These are phyloP conservation scores for Nicotiana paniculata DNA, from an alignment of 257 asterid genomes.

Conservation along the genomic window DNA sequence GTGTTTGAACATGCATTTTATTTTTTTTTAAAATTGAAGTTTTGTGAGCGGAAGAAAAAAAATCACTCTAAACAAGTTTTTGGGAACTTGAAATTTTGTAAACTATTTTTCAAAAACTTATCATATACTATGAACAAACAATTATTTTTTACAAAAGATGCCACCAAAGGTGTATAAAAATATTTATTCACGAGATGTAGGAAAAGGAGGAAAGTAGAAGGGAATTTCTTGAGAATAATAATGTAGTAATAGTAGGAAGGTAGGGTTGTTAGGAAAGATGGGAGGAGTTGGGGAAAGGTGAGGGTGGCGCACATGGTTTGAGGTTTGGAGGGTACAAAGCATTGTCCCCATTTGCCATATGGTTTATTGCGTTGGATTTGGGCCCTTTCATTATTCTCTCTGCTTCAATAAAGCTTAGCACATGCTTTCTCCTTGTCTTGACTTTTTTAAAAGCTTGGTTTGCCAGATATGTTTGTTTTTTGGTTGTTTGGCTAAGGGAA, in stretches of 20 bases:
- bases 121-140: no score
- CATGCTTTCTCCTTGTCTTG: conserved; percentile 8
- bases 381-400: background rate
- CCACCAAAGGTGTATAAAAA: background rate
- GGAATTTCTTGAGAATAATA: background rate
- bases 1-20: no score
- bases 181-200: background rate
- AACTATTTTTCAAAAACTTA: no score
- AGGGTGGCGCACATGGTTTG: conserved; percentile 5
- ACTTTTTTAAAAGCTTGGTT: background rate
- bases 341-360: background rate
- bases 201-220: background rate
- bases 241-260: background rate
- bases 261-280: background rate
- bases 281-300: background rate
- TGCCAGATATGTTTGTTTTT: background rate
- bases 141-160: no score
- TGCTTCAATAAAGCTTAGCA: conserved; percentile 15
- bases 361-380: background rate
- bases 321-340: background rate
- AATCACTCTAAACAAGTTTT: no score
- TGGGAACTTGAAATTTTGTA: no score
- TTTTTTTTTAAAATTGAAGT: no score
- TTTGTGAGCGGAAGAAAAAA: no score
- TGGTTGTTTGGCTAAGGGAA: background rate